Evolutionary conservation across 495 filamentous ascomycete species (phyloP), one percentile per base, ranked within the genome.

Genomic region (Penicillium waksmanii): DNA sequence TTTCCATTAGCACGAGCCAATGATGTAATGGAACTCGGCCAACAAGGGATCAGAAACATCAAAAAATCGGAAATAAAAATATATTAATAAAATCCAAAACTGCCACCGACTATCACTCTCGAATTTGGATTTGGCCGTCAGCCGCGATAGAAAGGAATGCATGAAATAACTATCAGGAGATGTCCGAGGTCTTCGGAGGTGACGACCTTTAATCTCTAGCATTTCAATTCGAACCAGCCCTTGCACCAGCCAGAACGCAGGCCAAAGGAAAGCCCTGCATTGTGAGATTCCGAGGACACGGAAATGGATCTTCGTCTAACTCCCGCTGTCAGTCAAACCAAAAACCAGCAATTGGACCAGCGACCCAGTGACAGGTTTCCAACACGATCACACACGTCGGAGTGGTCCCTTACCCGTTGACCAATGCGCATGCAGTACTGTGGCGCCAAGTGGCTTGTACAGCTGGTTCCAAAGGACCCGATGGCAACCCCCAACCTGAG

Each of bases 261-360:
- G 35, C 57, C 54, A 43, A 27, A 51, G 10, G 25, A 53, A 52
- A 60, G 56, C 58, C 57, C 62, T 64, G 56, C 60, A 70, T 70
- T 55, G 48, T 60, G 49, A 27, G 49, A 60, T 55, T 59, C 57
- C 62, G 51, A 23, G 57, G 51, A 44, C 27, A 47, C 48, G 60
- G 58, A 46, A 58, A 65, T 53, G 46, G 62, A 68, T 65, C 62
- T 61, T 65, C 64, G 49, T 27, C 51, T 40, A 48, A 57, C 46
- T 60, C 59, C 62, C 60, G 65, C 67, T 68, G 67, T 66, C 60
- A 67, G 34, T 60, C 53, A 56, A 57, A 60, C 58, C 36, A 62
- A 50, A 55, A 56, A 49, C 36, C 46, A 61, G 44, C 55, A 63
- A 57, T 47, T 53, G 48, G 51, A 47, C 51, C 46, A 31, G 51